Conservation (phyloP, 371 early-diverging fungal species). For the Dipsacomyces acuminosporus region DNA sequence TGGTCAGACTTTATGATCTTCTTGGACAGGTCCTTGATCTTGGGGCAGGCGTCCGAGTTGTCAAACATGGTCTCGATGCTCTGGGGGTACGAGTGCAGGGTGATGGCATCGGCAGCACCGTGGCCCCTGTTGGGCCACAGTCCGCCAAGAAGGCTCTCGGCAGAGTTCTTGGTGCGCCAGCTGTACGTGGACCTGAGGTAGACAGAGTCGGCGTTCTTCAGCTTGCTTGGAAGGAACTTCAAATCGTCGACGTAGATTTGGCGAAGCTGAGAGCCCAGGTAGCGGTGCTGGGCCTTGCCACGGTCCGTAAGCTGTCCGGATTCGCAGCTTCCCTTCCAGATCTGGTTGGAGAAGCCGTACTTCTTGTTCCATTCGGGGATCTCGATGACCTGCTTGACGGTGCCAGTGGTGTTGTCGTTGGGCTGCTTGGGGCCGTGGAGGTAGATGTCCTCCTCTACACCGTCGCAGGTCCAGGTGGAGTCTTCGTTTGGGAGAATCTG, state of each 20-base stretch:
- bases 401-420: constrained; percentile 29
- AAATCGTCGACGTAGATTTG: constrained; percentile 54
- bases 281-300: constrained; percentile 52
- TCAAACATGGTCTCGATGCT: constrained; percentile 52
- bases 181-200: constrained; percentile 35
- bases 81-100: constrained; percentile 49
- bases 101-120: constrained; percentile 16
- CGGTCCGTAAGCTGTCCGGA: constrained; percentile 52
- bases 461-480: constrained; percentile 36
- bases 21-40: constrained; percentile 17
- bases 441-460: constrained; percentile 26
- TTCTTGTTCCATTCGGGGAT: constrained; percentile 38
- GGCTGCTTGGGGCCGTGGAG: constrained; percentile 19
- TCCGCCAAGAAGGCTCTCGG: constrained; percentile 51
- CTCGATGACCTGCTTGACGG: constrained; percentile 27
- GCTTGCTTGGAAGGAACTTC: constrained; percentile 35
- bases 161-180: constrained; percentile 57
- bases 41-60: constrained; percentile 50
- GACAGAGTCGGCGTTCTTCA: constrained; percentile 10
- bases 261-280: constrained; percentile 50
- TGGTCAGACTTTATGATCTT: constrained; percentile 17
- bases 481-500: constrained; percentile 23
- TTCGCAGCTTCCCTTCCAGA: constrained; percentile 47
- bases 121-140: constrained; percentile 46
- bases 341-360: constrained; percentile 25